Percentiles rank a stretch among this genome's conserved stretches.
These are phyloP conservation scores for Gorgonomyces haynaldii DNA, from an alignment of 192 early-diverging fungal species.

Conservation along the genomic window DNA sequence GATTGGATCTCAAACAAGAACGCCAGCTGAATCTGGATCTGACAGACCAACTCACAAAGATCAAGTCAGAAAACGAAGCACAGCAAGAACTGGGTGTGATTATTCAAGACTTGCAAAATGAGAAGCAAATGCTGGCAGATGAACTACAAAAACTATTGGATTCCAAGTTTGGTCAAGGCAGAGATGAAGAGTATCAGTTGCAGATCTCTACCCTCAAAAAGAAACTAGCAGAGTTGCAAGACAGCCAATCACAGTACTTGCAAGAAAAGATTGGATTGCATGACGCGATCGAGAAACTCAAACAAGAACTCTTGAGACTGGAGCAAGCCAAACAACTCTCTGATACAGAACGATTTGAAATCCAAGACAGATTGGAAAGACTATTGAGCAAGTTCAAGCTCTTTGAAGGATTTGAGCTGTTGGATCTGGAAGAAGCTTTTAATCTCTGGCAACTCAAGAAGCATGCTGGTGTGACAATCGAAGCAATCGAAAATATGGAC, in stretches of 20 bases:
- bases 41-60: slow-evolving; percentile 17
- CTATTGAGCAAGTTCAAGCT: background rate
- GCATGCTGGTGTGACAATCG: slow-evolving; percentile 27
- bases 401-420: slow-evolving; percentile 4
- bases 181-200: slow-evolving; percentile 27
- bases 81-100: slow-evolving; percentile 24
- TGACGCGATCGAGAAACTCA: background rate
- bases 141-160: slow-evolving; percentile 27
- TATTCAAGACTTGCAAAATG: slow-evolving; percentile 34
- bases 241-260: slow-evolving; percentile 11
- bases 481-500: slow-evolving; percentile 26
- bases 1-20: slow-evolving; percentile 37
- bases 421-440: slow-evolving; percentile 44
- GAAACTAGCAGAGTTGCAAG: slow-evolving; percentile 17
- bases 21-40: slow-evolving; percentile 21
- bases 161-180: slow-evolving; percentile 22
- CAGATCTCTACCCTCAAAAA: slow-evolving; percentile 25
- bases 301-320: no score
- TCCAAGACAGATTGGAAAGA: slow-evolving; percentile 1
- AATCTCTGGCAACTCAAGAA: slow-evolving; percentile 25
- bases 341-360: no score
- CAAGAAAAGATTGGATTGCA: slow-evolving; percentile 22
- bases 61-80: slow-evolving; percentile 13
- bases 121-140: slow-evolving; percentile 34
- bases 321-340: slow-evolving; percentile 1